Percentiles rank a stretch among this genome's conserved stretches.
Conservation (phyloP, 1,284 basidiomycete genomes). For the Rhodotorula sp. region DNA sequence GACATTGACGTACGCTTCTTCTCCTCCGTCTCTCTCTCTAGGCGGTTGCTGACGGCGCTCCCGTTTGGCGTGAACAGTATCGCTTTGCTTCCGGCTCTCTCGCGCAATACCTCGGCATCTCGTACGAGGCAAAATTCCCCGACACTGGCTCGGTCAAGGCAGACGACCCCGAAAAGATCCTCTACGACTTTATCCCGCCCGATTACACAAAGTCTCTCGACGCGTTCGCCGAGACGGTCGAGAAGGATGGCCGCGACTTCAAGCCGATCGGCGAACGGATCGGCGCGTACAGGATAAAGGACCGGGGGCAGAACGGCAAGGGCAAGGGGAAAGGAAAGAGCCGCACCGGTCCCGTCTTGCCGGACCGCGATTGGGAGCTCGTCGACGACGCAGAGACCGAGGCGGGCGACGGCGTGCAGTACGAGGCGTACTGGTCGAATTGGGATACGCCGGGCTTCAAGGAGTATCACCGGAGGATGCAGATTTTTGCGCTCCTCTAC, state of each 20-base stretch:
- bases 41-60: not conserved
- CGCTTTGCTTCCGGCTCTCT: slow-evolving; percentile 85
- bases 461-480: slow-evolving; percentile 91
- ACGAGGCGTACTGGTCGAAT: slow-evolving; percentile 59
- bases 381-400: slow-evolving; percentile 54
- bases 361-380: slow-evolving; percentile 38
- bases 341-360: slow-evolving; percentile 29
- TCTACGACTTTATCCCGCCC: slow-evolving; percentile 75
- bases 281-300: slow-evolving; percentile 65
- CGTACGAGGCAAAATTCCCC: slow-evolving; percentile 64
- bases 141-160: slow-evolving; percentile 66
- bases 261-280: slow-evolving; percentile 73
- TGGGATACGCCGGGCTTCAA: slow-evolving; percentile 86
- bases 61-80: slow-evolving; percentile 55
- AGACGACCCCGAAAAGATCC: slow-evolving; percentile 78
- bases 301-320: slow-evolving; percentile 42
- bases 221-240: slow-evolving; percentile 65
- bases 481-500: slow-evolving; percentile 88
- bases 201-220: slow-evolving; percentile 67
- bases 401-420: slow-evolving; percentile 52
- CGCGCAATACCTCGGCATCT: slow-evolving; percentile 68
- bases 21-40: not conserved
- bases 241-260: slow-evolving; percentile 70
- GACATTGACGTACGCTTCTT: slow-evolving; percentile 64
- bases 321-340: slow-evolving; percentile 55